Evolutionary conservation across 169 alveolate species (phyloP).

Genomic region (Cryptosporidium viatorum): DNA sequence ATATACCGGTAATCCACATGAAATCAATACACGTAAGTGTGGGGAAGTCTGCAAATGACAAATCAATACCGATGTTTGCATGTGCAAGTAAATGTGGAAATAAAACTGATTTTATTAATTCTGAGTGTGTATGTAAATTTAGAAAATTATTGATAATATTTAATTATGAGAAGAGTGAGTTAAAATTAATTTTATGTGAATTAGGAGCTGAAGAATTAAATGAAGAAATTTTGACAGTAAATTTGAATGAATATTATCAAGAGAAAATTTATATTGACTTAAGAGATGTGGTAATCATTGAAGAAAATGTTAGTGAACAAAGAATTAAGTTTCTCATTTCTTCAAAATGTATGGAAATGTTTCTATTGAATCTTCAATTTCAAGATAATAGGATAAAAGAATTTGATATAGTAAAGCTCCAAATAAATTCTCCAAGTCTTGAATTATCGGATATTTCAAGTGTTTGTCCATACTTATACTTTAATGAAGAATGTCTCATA

Average conservation of each 20-base stretch:
- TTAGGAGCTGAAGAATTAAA: not conserved
- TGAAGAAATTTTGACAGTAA: not conserved
- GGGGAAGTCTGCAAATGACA: not conserved
- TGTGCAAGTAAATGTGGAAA: not conserved
- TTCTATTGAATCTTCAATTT: not conserved
- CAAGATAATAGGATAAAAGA: not conserved
- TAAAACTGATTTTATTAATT: too few species aligned
- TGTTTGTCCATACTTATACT: not conserved
- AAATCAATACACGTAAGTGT: conserved; percentile 7
- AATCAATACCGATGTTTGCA: not conserved
- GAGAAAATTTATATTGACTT: conserved; percentile 11
- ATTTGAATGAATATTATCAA: not conserved
- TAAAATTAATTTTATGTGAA: not conserved
- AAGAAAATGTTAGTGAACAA: not conserved
- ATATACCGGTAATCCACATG: conserved; percentile 26
- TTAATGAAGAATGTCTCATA: not conserved
- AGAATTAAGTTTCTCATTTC: conserved; percentile 20
- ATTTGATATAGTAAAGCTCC: not conserved
- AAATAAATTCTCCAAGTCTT: not conserved
- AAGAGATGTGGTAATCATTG: conserved; percentile 7
- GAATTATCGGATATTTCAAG: conserved; percentile 26
- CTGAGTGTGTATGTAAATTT: not conserved
- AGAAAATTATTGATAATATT: conserved; percentile 1
- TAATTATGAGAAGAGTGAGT: conserved; percentile 5
- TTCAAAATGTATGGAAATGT: not conserved